Evolutionary conservation across 768 basidiomycete genomes (phyloP).

Genomic region (Lentinula detonsa): DNA sequence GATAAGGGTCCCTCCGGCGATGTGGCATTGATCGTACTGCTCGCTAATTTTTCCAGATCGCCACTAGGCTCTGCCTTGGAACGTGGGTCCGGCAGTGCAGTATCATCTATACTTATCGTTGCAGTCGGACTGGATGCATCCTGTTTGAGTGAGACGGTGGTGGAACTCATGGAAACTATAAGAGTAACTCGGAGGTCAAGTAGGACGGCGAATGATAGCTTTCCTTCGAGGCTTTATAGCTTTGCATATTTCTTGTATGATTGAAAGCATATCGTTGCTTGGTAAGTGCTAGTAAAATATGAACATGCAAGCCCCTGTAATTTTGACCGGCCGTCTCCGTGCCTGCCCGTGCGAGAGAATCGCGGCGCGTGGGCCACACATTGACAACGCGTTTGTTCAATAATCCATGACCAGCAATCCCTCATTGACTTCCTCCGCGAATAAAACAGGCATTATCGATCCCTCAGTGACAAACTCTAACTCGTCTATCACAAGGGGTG

Average conservation of each 20-base stretch:
- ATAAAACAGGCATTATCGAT: background rate
- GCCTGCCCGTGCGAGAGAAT: background rate
- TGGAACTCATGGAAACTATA: background rate
- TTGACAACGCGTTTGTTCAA: background rate
- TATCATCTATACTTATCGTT: background rate
- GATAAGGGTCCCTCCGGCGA: background rate
- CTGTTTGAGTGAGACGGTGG: background rate
- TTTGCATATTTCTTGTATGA: background rate
- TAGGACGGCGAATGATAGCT: background rate
- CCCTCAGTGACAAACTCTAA: too few relatives aligned
- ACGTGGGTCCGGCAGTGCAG: background rate
- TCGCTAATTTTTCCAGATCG: background rate
- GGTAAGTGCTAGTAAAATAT: background rate
- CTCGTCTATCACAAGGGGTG: background rate
- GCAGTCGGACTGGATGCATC: background rate
- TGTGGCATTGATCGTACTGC: background rate
- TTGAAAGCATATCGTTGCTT: background rate
- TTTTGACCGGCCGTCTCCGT: background rate
- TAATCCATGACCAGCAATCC: background rate
- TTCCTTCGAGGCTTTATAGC: background rate
- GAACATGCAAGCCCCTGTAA: background rate
- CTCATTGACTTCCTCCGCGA: background rate
- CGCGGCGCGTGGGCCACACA: background rate
- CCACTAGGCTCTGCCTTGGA: background rate
- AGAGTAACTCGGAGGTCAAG: background rate